Percentiles rank a stretch among this genome's conserved stretches.
Evolutionary conservation across 805 yeast species (phyloP).

Genomic region (Tetrapisispora nanseiensis): DNA sequence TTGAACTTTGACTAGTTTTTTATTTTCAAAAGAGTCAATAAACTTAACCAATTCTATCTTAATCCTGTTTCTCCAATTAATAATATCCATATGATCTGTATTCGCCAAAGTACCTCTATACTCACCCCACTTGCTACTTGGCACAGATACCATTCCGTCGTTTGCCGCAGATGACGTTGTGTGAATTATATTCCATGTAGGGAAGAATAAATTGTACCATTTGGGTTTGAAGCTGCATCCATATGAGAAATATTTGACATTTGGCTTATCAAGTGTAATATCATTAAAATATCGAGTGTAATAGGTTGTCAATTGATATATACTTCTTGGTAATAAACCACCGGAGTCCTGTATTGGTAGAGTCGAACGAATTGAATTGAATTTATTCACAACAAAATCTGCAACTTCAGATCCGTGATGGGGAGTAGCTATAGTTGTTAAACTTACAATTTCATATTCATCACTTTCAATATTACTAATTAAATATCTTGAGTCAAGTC

Average conservation of each 20-base stretch:
- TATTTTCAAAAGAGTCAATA: neutral
- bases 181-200: slow-evolving; percentile 57
- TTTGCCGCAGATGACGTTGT: slow-evolving; percentile 42
- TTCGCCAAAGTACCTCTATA: slow-evolving; percentile 68
- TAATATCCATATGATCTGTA: slow-evolving; percentile 79
- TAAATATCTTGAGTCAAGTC: slow-evolving; percentile 71
- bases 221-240: slow-evolving; percentile 66
- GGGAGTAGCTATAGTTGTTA: slow-evolving; percentile 83
- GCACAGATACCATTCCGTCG: slow-evolving; percentile 80
- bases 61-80: slow-evolving; percentile 64
- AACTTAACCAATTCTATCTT: slow-evolving; percentile 25
- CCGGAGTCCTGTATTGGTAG: slow-evolving; percentile 12
- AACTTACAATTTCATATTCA: slow-evolving; percentile 52
- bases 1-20: slow-evolving; percentile 22
- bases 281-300: slow-evolving; percentile 47
- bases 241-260: slow-evolving; percentile 68
- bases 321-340: slow-evolving; percentile 31
- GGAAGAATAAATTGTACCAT: slow-evolving; percentile 50
- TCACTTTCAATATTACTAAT: slow-evolving; percentile 42
- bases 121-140: slow-evolving; percentile 74
- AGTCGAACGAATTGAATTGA: slow-evolving; percentile 17
- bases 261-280: slow-evolving; percentile 42
- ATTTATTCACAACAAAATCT: slow-evolving; percentile 43
- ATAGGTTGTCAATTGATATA: slow-evolving; percentile 57
- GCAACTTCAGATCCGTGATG: slow-evolving; percentile 83